phyloP scores from a whole-genome alignment of 176 grass and related monocot genomes.

The Carex scoparia region DNA sequence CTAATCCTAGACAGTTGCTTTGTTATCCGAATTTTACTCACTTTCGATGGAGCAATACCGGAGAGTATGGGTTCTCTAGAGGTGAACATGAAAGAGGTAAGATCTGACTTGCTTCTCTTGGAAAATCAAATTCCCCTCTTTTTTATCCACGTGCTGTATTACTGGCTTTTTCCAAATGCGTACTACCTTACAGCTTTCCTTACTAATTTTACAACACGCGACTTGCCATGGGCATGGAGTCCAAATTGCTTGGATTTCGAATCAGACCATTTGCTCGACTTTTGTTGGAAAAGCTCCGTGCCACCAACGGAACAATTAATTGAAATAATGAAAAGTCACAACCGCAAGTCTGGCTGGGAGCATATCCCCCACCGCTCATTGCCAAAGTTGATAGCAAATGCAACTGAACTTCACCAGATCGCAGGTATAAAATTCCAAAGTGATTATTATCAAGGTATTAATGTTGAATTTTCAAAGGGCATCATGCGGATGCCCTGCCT shows the following conservation, averaged over 20 bases:
- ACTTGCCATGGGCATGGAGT: too few relatives aligned
- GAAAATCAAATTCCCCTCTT: slow-evolving; percentile 11
- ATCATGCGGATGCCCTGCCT: background rate
- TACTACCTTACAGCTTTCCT: too few relatives aligned
- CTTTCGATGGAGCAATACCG: background rate
- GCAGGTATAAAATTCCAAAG: background rate
- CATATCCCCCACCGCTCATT: too few relatives aligned
- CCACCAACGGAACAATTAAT: fast-evolving
- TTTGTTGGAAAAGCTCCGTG: background rate
- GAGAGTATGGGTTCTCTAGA: background rate
- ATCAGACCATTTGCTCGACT: background rate
- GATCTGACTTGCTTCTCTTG: background rate
- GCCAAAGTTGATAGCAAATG: background rate
- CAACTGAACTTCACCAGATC: background rate
- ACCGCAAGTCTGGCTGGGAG: too few relatives aligned
- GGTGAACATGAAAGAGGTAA: background rate
- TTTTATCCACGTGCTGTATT: background rate
- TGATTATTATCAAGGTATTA: background rate
- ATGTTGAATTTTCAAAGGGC: background rate
- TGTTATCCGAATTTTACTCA: background rate
- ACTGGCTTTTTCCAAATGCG: background rate
- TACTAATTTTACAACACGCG: too few relatives aligned
- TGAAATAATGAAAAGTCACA: background rate
- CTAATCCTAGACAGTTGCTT: background rate
- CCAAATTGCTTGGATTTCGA: too few relatives aligned